These are phyloP conservation scores for Thermoascus crustaceus DNA, from an alignment of 2,329 filamentous ascomycete species.

Conservation along the genomic window DNA sequence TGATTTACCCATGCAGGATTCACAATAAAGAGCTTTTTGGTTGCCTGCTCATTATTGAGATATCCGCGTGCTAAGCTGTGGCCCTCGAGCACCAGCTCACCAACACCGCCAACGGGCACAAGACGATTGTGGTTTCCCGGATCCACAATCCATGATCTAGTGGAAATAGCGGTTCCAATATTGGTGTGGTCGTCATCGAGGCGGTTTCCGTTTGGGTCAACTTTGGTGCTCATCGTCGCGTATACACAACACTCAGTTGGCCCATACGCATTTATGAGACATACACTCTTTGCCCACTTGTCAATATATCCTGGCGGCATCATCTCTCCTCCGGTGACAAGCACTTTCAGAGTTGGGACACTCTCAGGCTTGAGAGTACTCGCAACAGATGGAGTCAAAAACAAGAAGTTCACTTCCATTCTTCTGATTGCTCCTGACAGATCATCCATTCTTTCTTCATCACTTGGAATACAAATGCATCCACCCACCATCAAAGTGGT, in stretches of 20 bases:
- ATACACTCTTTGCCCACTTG: slow-evolving; percentile 34
- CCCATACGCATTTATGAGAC: slow-evolving; percentile 40
- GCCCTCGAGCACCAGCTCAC: slow-evolving; percentile 42
- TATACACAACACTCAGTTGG: slow-evolving; percentile 34
- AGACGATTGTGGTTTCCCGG: slow-evolving; percentile 28
- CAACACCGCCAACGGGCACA: slow-evolving; percentile 38
- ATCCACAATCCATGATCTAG: slow-evolving; percentile 34
- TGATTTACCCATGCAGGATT: slow-evolving; percentile 24
- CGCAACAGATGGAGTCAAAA: slow-evolving; percentile 54
- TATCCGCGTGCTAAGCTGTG: slow-evolving; percentile 40
- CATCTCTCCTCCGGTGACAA: slow-evolving; percentile 41
- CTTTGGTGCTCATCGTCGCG: slow-evolving; percentile 24
- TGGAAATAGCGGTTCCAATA: slow-evolving; percentile 29
- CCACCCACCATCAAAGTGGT: slow-evolving; percentile 49
- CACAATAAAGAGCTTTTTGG: slow-evolving; percentile 25
- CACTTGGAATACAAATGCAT: slow-evolving; percentile 51
- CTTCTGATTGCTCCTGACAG: slow-evolving; percentile 43
- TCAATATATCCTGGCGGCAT: slow-evolving; percentile 34
- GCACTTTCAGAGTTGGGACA: slow-evolving; percentile 36
- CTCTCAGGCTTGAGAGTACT: slow-evolving; percentile 36
- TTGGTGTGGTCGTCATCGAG: slow-evolving; percentile 21
- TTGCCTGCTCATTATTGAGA: slow-evolving; percentile 29
- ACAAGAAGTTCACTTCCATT: slow-evolving; percentile 46
- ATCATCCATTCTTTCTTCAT: slow-evolving; percentile 43
- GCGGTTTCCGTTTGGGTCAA: slow-evolving; percentile 21